Percentiles rank a stretch among this genome's conserved stretches.
Conservation (phyloP, 345 rosid genomes). For the Punica granatum region DNA sequence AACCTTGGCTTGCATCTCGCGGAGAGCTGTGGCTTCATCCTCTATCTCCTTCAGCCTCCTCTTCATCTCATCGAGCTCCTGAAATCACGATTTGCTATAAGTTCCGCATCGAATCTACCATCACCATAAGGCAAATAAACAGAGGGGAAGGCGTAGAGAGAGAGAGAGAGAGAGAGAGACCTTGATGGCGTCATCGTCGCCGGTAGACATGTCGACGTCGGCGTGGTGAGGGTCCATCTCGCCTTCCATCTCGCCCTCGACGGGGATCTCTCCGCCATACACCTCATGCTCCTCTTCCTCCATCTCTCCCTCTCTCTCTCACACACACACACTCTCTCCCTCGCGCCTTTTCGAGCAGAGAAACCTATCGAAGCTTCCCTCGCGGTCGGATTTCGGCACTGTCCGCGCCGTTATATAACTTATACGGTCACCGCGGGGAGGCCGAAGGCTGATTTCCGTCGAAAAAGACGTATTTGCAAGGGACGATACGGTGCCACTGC, state of each 20-base stretch:
- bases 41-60: constrained; percentile 94
- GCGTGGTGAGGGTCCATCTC: constrained; percentile 57
- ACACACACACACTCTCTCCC: no score
- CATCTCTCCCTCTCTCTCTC: constrained; percentile 31
- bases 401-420: not conserved
- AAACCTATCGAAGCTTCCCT: not conserved
- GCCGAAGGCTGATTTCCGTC: not conserved
- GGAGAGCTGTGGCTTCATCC: constrained; percentile 95
- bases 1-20: constrained; percentile 98
- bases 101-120: not conserved
- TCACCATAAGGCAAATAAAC: not conserved
- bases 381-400: not conserved
- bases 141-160: not conserved
- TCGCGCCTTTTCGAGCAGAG: not conserved
- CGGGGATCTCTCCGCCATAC: constrained; percentile 94
- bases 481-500: not conserved
- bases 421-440: not conserved
- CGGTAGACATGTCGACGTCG: constrained; percentile 71
- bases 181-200: constrained; percentile 80
- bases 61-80: constrained; percentile 99
- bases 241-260: constrained; percentile 67
- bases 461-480: not conserved
- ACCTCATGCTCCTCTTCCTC: constrained; percentile 97
- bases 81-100: constrained; percentile 4
- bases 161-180: constrained; percentile 19